Base-by-base conservation (phyloP, 768 basidiomycete genomes). In the Boletus bicolor region DNA sequence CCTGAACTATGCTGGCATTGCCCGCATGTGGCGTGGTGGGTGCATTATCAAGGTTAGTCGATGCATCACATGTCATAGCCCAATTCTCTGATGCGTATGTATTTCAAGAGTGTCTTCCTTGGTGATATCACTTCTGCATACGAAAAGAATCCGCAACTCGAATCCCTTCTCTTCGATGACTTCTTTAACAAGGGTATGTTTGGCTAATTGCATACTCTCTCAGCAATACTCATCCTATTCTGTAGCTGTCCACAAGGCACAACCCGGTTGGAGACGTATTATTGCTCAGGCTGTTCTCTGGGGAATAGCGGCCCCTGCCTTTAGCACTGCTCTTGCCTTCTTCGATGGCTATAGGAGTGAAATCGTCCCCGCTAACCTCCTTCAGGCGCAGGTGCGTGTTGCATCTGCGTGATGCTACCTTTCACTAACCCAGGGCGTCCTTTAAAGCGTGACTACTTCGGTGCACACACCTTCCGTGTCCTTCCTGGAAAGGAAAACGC, bases 331-430 rank as follows among this genome's bases (percentile, higher is more conserved):
- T 45, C 82, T 98, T 47, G 92, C 96, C 57, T 99, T 98, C 87
- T 97, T 96, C 75, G 97, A 98, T 72, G 96, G 97, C 28, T 99
- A 98, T 82, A 83, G 96, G 73, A 95, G 93, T 68, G 96, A 94
- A 64, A 79, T 92, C 58, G 82, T 98, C 50, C 93, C 96, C 41
- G 95, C 96, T 48, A 96, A 93, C 79, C 79, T 99, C 60, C 75
- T 98, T 64, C 96, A 99, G 77, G 96, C 82, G 50, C 95, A 97
- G 82, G 88, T 87, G 57, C 28, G 73, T 69, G 34, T 44, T 44
- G 19, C 15, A 5, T 50, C 5, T 30, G 15, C 46, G 4, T 32
- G 48, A 26, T 55, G 11, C 11, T 37, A 7, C 24, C 2, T 37
- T 52, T 53, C 41, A 26, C 45, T 50, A 24, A 64, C 41, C 21